These are phyloP conservation scores for Collybia mongolica DNA, from an alignment of 768 basidiomycete genomes.

Conservation along the genomic window DNA sequence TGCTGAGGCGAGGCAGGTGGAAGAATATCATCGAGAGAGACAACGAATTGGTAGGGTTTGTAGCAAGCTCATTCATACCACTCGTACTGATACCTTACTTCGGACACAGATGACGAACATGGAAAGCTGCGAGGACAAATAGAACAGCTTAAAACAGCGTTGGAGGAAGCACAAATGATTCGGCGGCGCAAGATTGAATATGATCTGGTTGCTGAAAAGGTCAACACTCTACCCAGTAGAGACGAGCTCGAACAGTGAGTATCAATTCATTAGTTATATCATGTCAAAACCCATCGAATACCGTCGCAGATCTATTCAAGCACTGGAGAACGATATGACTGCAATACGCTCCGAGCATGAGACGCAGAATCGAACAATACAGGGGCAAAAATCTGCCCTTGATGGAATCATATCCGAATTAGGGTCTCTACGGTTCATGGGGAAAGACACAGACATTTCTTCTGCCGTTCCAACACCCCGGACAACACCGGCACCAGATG, in stretches of 20 bases:
- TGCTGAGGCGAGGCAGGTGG: constrained; percentile 82
- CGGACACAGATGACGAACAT: constrained; percentile 64
- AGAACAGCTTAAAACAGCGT: constrained; percentile 68
- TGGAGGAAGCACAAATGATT: constrained; percentile 78
- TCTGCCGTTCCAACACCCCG: constrained; percentile 43
- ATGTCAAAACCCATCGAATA: not conserved
- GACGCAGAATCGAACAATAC: constrained; percentile 62
- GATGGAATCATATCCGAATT: constrained; percentile 66
- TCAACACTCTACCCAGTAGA: constrained; percentile 73
- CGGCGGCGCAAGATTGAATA: constrained; percentile 84
- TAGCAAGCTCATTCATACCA: constrained; percentile 1
- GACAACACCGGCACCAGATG: constrained; percentile 51
- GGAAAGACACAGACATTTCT: constrained; percentile 59
- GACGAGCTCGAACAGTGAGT: constrained; percentile 78
- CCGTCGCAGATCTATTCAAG: constrained; percentile 54
- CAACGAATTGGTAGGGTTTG: constrained; percentile 64
- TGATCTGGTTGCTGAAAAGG: constrained; percentile 79
- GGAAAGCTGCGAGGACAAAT: constrained; percentile 67
- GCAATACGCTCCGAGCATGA: constrained; percentile 77
- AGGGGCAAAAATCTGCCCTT: constrained; percentile 66
- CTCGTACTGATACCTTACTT: constrained; percentile 5
- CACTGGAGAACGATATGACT: constrained; percentile 76
- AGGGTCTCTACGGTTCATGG: constrained; percentile 58
- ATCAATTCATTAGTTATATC: constrained; percentile 12
- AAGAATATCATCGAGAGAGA: constrained; percentile 76